Base-by-base conservation (phyloP, 495 filamentous ascomycete genomes). In the Copromyces sp. region DNA sequence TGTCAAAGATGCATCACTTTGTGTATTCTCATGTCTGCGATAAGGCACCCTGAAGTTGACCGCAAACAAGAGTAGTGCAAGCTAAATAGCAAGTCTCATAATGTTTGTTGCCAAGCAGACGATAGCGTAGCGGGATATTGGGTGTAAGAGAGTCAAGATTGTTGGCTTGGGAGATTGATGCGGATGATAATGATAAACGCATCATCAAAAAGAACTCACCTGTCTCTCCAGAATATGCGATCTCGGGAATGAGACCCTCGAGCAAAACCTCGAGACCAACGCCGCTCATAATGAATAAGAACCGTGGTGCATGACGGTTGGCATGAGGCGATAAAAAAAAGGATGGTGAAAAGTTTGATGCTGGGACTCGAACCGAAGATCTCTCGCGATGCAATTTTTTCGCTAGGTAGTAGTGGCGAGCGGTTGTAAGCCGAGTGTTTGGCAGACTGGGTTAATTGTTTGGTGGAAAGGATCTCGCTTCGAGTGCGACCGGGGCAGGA, bases 251-350 rank as follows among this genome's bases (percentile, higher is more conserved):
- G 68, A 94, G 81, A 77, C 88, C 89, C 74, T 91, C 86, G 68
- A 94, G 89, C 80, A 95, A 81, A 72, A 88, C 88, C 80, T 93
- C 90, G 70, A 92, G 81, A 73, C 87, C 87, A 69, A 80, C 84
- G 70, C 84, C 87, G 47, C 70, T 81, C 93, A 94, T 94, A n/a
- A 70, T 81, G 74, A 47, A 29, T 65, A 29, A 35, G 53, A 65
- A 37, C 53, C 29, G 53, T 65, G 53, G 53, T 65, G 29, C 53
- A 65, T 65, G 53, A 65, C 53, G 53, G 53, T 65, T 3, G 53
- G 53, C 29, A 65, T 65, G 53, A 65, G 14, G 29, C 29, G 53
- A 65, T 65, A 65, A 72, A 68, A 24, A 24, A 75, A 73, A 69
- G 39, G 70, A 24, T n/a, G 9, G 70, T n/a, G 24, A 5, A 53